Percentiles rank a stretch among this genome's conserved stretches.
phyloP scores from a whole-genome alignment of 225 moss, liverwort and hornwort species.

The Takakia lepidozioides region DNA sequence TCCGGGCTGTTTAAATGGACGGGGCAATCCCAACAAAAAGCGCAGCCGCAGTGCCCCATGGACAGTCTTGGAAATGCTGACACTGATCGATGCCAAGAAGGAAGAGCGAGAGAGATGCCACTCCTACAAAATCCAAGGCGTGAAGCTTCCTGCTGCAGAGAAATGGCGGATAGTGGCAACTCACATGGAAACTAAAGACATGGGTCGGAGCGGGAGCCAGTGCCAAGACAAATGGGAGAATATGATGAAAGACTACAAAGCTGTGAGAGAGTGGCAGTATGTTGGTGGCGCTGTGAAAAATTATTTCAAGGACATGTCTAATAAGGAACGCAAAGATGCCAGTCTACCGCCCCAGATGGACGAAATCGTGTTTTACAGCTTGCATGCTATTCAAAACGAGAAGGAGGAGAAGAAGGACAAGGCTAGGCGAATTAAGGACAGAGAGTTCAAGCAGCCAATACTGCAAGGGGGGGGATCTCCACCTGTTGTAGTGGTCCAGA shows the following conservation, averaged over 20 bases:
- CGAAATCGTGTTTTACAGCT: conserved; percentile 74
- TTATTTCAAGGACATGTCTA: conserved; percentile 94
- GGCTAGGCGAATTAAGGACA: conserved; percentile 67
- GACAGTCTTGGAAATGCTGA: conserved; percentile 87
- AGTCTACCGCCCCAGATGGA: conserved; percentile 90
- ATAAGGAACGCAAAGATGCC: conserved; percentile 93
- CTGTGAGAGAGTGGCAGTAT: conserved; percentile 86
- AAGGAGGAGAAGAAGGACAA: conserved; percentile 91
- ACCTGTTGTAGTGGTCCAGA: conserved; percentile 21
- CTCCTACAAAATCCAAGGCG: conserved; percentile 67
- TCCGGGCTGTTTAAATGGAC: conserved; percentile 25
- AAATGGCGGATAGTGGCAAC: conserved; percentile 82
- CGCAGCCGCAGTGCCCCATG: conserved; percentile 90
- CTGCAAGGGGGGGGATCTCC: conserved; percentile 6
- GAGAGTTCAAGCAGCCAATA: conserved; percentile 52
- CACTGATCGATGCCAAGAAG: conserved; percentile 82
- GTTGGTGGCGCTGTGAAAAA: conserved; percentile 47
- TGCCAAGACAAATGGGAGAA: conserved; percentile 99
- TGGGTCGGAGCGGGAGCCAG: conserved; percentile 90
- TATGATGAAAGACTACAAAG: conserved; percentile 98
- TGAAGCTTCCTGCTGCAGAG: conserved; percentile 84
- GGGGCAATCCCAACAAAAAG: conserved; percentile 49
- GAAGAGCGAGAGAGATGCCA: conserved; percentile 82
- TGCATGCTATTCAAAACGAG: conserved; percentile 90
- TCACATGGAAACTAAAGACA: conserved; percentile 89